Percentiles rank a stretch among this genome's conserved stretches.
Evolutionary conservation across 129 eudicot species (phyloP).

Genomic region (Ambrosia trifida): DNA sequence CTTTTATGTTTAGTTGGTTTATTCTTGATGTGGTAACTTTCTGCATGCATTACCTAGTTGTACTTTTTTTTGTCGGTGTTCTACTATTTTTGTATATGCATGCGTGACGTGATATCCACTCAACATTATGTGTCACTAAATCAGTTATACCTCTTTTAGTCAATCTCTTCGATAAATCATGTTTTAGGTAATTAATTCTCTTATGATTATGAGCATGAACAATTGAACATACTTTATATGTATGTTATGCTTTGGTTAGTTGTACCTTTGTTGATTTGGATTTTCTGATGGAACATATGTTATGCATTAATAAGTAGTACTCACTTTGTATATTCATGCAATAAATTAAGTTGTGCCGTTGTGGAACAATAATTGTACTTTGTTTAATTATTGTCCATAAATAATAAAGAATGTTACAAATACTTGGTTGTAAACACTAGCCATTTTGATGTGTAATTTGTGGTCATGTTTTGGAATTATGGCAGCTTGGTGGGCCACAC

Average conservation of each 20-base stretch:
- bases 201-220: too few relatives aligned
- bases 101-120: too few relatives aligned
- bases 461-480: background rate
- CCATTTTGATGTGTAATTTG: background rate
- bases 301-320: conserved; percentile 13
- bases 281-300: background rate
- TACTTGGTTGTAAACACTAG: too few relatives aligned
- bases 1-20: background rate
- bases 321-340: background rate
- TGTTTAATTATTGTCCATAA: background rate
- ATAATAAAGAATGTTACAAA: too few relatives aligned
- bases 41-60: conserved; percentile 12
- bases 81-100: too few relatives aligned
- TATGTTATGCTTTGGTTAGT: conserved; percentile 11
- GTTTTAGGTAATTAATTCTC: background rate
- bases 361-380: conserved; percentile 5
- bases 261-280: conserved; percentile 12
- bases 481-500: conserved; percentile 92
- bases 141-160: too few relatives aligned
- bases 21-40: conserved; percentile 1
- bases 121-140: too few relatives aligned
- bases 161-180: background rate
- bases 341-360: too few relatives aligned
- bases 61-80: background rate
- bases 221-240: too few relatives aligned